Evolutionary conservation across 148 eudicot species (phyloP).

Genomic region (Bassia scoparia): DNA sequence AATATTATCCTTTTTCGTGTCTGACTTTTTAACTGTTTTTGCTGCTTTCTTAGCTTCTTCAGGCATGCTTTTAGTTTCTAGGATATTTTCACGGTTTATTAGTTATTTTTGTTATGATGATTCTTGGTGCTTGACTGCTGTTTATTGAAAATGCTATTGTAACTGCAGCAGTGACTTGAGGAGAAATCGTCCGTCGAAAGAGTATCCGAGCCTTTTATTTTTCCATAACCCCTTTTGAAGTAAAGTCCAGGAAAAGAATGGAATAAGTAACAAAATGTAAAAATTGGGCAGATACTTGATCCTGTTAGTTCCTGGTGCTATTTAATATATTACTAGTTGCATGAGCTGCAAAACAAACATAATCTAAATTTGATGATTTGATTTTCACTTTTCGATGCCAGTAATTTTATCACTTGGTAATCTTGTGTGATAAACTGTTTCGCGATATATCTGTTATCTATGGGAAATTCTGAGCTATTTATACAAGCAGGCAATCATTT

Average conservation of each 20-base stretch:
- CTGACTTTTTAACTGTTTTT: conserved; percentile 2
- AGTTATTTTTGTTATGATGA: not conserved
- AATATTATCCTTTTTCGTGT: too few relatives aligned
- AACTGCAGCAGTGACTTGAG: not conserved
- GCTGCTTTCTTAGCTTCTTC: conserved; percentile 2
- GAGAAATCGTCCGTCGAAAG: not conserved
- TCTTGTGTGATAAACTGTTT: not conserved
- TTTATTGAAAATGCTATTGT: too few relatives aligned
- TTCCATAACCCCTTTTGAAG: not conserved
- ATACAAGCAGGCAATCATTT: conserved; percentile 90
- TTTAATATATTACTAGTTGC: not conserved
- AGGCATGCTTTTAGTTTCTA: not conserved
- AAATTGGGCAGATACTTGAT: not conserved
- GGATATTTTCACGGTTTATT: not conserved
- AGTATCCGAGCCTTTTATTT: not conserved
- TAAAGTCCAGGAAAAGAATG: not conserved
- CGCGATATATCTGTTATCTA: not conserved
- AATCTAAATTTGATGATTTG: too few relatives aligned
- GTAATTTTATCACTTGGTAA: too few relatives aligned
- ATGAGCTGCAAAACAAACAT: not conserved
- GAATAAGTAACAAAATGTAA: too few relatives aligned
- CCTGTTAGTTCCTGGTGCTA: not conserved
- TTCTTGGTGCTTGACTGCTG: not conserved
- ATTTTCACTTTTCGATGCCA: too few relatives aligned
- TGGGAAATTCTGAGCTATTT: not conserved